These are phyloP conservation scores for Phytophthora citrophthora DNA, from an alignment of 352 stramenopile species.

Conservation along the genomic window DNA sequence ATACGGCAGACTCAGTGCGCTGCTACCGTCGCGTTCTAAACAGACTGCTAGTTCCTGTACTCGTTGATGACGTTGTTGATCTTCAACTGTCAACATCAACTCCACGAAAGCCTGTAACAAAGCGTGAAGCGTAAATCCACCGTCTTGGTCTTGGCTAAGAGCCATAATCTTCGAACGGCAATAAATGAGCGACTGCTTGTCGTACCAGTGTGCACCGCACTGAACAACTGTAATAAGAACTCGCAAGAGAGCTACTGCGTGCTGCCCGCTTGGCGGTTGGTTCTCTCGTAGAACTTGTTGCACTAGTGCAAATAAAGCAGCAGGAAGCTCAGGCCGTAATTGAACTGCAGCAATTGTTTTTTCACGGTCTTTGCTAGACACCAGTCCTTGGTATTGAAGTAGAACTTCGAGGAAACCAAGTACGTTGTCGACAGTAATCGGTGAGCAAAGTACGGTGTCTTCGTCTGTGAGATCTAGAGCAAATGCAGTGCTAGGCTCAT, in stretches of 20 bases:
- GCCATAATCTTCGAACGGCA: conserved; percentile 88
- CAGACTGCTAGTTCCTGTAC: conserved; percentile 61
- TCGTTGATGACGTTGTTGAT: conserved; percentile 61
- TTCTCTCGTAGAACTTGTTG: conserved; percentile 78
- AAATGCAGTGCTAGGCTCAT: conserved; percentile 48
- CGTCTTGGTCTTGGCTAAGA: conserved; percentile 83
- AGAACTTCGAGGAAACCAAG: conserved; percentile 71
- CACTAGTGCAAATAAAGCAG: conserved; percentile 74
- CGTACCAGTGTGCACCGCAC: conserved; percentile 66
- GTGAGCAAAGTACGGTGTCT: conserved; percentile 75
- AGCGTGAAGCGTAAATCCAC: conserved; percentile 73
- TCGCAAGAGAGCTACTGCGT: conserved; percentile 70
- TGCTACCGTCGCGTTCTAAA: conserved; percentile 51
- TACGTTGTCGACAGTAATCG: conserved; percentile 64
- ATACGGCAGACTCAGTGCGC: conserved; percentile 73
- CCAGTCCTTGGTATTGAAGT: conserved; percentile 49
- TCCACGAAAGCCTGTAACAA: conserved; percentile 85
- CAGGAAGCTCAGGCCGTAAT: conserved; percentile 63
- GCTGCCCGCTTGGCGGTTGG: conserved; percentile 48
- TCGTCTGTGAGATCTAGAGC: conserved; percentile 72
- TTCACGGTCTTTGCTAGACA: conserved; percentile 8
- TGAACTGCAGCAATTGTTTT: conserved; percentile 4
- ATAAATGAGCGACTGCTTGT: conserved; percentile 77
- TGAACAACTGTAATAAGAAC: conserved; percentile 72
- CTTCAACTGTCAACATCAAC: conserved; percentile 83